Conservation (phyloP, 495 filamentous ascomycete species). For the Podospora tetraspora region DNA sequence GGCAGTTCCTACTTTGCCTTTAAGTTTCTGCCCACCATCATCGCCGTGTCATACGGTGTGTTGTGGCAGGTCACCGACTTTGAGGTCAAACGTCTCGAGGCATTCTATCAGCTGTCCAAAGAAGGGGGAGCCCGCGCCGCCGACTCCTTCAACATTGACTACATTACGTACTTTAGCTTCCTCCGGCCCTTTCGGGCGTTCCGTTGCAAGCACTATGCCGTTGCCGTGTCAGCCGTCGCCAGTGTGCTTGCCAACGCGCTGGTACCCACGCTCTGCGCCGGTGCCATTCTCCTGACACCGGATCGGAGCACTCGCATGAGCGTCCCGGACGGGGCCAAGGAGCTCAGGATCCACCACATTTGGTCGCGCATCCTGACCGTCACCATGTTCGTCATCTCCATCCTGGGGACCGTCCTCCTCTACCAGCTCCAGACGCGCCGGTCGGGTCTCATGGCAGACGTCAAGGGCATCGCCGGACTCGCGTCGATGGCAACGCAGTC, state of each 20-base stretch:
- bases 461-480: constrained; percentile 67
- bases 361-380: constrained; percentile 57
- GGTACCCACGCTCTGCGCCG: constrained; percentile 58
- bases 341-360: constrained; percentile 48
- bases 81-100: constrained; percentile 67
- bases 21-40: constrained; percentile 66
- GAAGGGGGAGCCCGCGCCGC: constrained; percentile 57
- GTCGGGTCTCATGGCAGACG: constrained; percentile 61
- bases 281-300: constrained; percentile 50
- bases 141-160: constrained; percentile 68
- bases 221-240: constrained; percentile 55
- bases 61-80: constrained; percentile 71
- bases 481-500: constrained; percentile 66
- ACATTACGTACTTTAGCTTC: constrained; percentile 59
- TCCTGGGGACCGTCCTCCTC: constrained; percentile 53
- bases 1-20: constrained; percentile 56
- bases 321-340: constrained; percentile 37
- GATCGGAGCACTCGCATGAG: constrained; percentile 30
- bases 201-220: constrained; percentile 57
- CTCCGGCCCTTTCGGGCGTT: constrained; percentile 58
- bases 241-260: constrained; percentile 59
- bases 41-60: constrained; percentile 66
- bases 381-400: constrained; percentile 47
- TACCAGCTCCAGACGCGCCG: constrained; percentile 53
- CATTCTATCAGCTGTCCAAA: constrained; percentile 68